Conservation (phyloP, 1,284 basidiomycete species). For the Thelephora terrestris region DNA sequence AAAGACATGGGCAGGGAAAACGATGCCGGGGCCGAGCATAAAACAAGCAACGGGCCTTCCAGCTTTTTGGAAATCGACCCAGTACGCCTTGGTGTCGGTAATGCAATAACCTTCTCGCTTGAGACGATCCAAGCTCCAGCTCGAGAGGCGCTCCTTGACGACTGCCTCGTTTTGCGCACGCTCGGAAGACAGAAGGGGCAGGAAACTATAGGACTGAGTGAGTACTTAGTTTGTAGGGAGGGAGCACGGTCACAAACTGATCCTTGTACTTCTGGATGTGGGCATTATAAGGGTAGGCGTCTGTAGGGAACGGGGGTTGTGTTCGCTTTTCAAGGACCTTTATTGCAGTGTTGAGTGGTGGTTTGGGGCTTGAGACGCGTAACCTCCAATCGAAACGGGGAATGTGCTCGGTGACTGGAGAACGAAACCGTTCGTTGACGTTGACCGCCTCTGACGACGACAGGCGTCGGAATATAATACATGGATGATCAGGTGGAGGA, state of each 20-base stretch:
- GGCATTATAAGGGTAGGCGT: conserved; percentile 26
- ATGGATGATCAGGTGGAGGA: neutral
- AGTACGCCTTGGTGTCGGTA: conserved; percentile 51
- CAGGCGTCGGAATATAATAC: no score
- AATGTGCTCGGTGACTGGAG: neutral
- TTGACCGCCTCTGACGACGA: neutral
- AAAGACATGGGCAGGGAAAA: conserved; percentile 51
- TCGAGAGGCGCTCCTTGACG: conserved; percentile 49
- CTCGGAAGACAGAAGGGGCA: conserved; percentile 53
- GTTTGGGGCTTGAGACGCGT: conserved; percentile 17
- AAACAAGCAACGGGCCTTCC: conserved; percentile 58
- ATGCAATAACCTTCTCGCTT: conserved; percentile 61
- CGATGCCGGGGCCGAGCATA: conserved; percentile 41
- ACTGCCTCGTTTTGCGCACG: conserved; percentile 51
- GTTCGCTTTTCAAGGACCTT: no score
- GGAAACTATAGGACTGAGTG: conserved; percentile 36
- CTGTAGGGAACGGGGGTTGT: no score
- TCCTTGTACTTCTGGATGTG: conserved; percentile 36
- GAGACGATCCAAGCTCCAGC: conserved; percentile 52
- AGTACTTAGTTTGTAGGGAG: neutral
- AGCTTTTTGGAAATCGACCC: conserved; percentile 48
- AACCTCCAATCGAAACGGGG: conserved; percentile 31
- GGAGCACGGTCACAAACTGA: conserved; percentile 23
- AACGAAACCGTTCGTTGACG: neutral
- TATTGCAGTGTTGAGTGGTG: no score